Evolutionary conservation across 257 asterid species (phyloP).

Genomic region (Przewalskia tangutica): DNA sequence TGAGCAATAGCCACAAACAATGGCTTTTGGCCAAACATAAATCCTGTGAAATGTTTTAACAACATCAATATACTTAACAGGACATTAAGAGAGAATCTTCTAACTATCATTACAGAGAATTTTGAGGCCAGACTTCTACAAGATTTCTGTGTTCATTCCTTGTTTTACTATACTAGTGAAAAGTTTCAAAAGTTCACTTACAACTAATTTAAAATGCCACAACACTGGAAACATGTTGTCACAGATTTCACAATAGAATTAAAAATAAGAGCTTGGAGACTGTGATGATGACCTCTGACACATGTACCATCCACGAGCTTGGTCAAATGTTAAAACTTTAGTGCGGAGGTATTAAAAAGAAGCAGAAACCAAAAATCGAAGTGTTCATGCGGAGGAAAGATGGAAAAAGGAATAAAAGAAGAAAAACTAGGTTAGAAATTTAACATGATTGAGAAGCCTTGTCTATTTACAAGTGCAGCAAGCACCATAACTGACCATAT

Average conservation of each 20-base stretch:
- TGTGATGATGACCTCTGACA: neutral
- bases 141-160: neutral
- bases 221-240: neutral
- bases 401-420: neutral
- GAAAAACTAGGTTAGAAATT: neutral
- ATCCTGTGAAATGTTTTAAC: slow-evolving; percentile 34
- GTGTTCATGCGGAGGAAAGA: neutral
- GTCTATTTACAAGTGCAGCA: neutral
- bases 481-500: neutral
- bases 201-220: neutral
- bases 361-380: neutral
- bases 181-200: neutral
- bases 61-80: neutral
- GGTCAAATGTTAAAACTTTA: neutral
- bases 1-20: slow-evolving; percentile 76
- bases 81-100: neutral
- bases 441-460: neutral
- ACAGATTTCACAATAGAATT: neutral
- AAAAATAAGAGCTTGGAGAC: neutral
- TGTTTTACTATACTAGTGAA: neutral
- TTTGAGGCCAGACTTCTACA: neutral
- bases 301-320: neutral
- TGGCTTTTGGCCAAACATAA: slow-evolving; percentile 61
- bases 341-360: neutral
- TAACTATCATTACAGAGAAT: neutral